phyloP scores from a whole-genome alignment of 2,329 filamentous ascomycete species.

The Fusarium sp. region DNA sequence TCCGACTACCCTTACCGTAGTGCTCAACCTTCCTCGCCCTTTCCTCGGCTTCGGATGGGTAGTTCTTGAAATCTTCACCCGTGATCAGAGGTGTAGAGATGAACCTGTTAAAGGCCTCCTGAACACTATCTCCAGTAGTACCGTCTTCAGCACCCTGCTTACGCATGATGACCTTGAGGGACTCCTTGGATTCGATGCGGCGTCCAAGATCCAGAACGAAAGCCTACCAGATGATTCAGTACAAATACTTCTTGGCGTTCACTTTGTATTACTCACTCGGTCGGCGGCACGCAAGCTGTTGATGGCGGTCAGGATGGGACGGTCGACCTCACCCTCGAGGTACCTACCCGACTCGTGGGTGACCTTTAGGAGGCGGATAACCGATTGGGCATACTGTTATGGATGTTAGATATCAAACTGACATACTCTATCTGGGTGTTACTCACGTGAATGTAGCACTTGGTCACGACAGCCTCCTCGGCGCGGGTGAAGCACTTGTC shows the following conservation, averaged over 20 bases:
- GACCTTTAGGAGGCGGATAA: constrained; percentile 42
- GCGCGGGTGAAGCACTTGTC: constrained; percentile 40
- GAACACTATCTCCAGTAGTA: constrained; percentile 43
- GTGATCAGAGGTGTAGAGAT: constrained; percentile 44
- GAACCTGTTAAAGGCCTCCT: constrained; percentile 44
- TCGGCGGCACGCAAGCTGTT: constrained; percentile 47
- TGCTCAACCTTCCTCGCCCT: not conserved
- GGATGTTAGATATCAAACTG: not conserved
- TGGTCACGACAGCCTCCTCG: constrained; percentile 42
- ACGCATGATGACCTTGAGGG: constrained; percentile 41
- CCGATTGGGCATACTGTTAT: constrained; percentile 44
- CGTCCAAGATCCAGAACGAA: constrained; percentile 45
- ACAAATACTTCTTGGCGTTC: not conserved
- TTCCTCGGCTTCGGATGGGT: not conserved
- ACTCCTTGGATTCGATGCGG: constrained; percentile 43
- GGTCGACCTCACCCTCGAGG: constrained; percentile 45
- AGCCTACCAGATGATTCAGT: constrained; percentile 26
- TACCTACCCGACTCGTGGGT: constrained; percentile 41
- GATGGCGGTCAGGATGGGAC: constrained; percentile 44
- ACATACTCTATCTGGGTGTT: not conserved
- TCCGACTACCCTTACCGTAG: not conserved
- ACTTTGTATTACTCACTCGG: constrained; percentile 20
- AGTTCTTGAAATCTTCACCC: constrained; percentile 45
- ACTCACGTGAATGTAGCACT: constrained; percentile 43
- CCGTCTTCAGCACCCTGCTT: constrained; percentile 48